A percentile compares a stretch with the other conserved stretches of the same genome.
These are phyloP conservation scores for Kwoniella newhampshirensis DNA, from an alignment of 768 basidiomycete genomes.

Conservation along the genomic window DNA sequence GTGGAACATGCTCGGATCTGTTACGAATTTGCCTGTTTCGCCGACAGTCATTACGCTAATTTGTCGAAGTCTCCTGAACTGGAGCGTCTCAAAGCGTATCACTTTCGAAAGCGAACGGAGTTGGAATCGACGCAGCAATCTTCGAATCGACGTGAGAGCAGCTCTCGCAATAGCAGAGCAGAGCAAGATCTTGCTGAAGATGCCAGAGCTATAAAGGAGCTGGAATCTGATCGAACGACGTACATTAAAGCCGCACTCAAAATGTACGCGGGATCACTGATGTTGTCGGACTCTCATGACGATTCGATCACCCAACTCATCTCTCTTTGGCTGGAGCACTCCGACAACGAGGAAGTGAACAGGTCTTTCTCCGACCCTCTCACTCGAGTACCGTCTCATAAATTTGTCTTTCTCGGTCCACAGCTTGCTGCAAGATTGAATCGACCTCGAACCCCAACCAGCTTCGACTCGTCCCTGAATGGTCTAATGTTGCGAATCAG, in stretches of 20 bases:
- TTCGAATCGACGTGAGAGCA: constrained; percentile 10
- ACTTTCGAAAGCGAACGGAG: constrained; percentile 63
- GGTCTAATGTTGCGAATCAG: constrained; percentile 69
- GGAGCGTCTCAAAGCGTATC: constrained; percentile 67
- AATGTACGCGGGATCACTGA: constrained; percentile 80
- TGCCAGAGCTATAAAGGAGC: constrained; percentile 57
- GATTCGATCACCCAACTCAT: constrained; percentile 77
- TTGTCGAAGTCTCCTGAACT: constrained; percentile 70
- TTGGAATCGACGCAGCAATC: constrained; percentile 7
- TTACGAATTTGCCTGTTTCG: constrained; percentile 76
- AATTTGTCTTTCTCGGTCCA: constrained; percentile 87
- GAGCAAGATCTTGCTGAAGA: constrained; percentile 28
- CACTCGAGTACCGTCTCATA: constrained; percentile 70
- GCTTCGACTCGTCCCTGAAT: constrained; percentile 64
- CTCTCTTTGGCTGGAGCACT: constrained; percentile 90
- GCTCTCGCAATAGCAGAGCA: constrained; percentile 6
- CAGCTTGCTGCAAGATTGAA: constrained; percentile 89
- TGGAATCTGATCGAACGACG: constrained; percentile 58
- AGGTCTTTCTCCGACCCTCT: constrained; percentile 58
- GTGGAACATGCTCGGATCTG: constrained; percentile 21
- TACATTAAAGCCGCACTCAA: constrained; percentile 75
- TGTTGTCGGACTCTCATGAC: constrained; percentile 69
- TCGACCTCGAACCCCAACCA: constrained; percentile 46
- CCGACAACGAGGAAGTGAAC: constrained; percentile 60
- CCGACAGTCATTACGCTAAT: constrained; percentile 79